These are phyloP conservation scores for Coprinopsis marcescibilis DNA, from an alignment of 768 basidiomycete species.

Conservation along the genomic window DNA sequence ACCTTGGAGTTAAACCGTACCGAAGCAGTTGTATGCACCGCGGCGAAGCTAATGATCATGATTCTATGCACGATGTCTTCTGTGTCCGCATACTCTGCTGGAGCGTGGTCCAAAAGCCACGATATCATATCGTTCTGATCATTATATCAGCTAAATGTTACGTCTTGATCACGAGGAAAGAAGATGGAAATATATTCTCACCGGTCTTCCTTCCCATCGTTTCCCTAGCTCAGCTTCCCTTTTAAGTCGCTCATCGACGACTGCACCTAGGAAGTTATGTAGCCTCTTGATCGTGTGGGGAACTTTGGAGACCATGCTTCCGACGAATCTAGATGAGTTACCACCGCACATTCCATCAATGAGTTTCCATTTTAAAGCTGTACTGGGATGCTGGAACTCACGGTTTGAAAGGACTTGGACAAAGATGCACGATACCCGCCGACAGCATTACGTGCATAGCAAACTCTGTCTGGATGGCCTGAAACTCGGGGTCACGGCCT, in stretches of 20 bases:
- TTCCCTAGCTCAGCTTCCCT: conserved; percentile 3
- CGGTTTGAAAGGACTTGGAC: conserved; percentile 29
- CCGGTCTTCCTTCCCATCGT: conserved; percentile 28
- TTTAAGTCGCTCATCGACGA: conserved; percentile 12
- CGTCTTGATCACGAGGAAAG: neutral
- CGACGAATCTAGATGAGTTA: conserved; percentile 10
- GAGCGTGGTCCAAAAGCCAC: conserved; percentile 38
- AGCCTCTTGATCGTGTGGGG: conserved; percentile 5
- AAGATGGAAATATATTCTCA: conserved; percentile 15
- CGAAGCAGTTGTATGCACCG: conserved; percentile 33
- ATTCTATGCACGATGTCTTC: conserved; percentile 23
- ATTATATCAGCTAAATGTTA: neutral
- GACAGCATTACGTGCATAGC: conserved; percentile 21
- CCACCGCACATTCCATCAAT: neutral
- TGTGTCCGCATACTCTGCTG: conserved; percentile 18
- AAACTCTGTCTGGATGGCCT: conserved; percentile 22
- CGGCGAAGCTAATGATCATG: conserved; percentile 33
- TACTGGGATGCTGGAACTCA: conserved; percentile 9
- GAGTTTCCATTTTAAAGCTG: neutral
- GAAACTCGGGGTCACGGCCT: conserved; percentile 36
- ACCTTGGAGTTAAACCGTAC: conserved; percentile 21
- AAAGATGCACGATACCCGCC: conserved; percentile 15
- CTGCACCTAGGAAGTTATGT: conserved; percentile 7
- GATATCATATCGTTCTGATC: conserved; percentile 39
- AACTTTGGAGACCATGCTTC: conserved; percentile 10